Base-by-base conservation (phyloP, 2,329 filamentous ascomycete species). In the Cyphellophora attinorum region DNA sequence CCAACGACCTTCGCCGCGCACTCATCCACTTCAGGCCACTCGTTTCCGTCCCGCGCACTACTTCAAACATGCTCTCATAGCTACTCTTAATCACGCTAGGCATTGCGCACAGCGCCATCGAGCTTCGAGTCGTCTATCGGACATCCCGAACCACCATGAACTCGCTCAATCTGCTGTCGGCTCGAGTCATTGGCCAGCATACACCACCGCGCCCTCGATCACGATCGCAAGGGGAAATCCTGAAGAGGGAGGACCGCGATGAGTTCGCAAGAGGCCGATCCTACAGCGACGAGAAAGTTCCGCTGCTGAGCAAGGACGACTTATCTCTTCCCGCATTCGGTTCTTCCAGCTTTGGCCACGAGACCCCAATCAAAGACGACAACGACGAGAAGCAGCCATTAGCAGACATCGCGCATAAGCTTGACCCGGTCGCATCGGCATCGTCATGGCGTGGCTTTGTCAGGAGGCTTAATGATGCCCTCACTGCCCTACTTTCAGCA, bases 141-240 rank as follows among this genome's bases (percentile, higher is more conserved):
- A 16, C 12, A 31, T 13, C 3, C 23, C n/a, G 18, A 8, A 16
- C 12, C 34, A 17, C 30, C 28, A 95, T 95, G 89, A 95, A 95
- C 78, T 93, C 88, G 53, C 71, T 94, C 68, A 93, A 91, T 67
- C 85, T 94, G 60, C 76, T 95, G 59, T 91, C 85, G 54, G 78
- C 84, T 58, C 80, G 82, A 65, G 83, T 88, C 58, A 74, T 78
- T 55, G 72, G 74, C 54, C 68, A 67, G 55, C 69, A 71, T 45
- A 61, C 62, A 40, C 57, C 69, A 34, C 60, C 57, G 35, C 68
- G 70, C 45, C 68, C 69, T 42, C 68, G 72, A 49, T 68, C 70
- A 42, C 61, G 61, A 42, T 74, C 70, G 25, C 63, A 72, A 48
- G 64, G 64, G 48, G 66, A 68, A 42, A 54, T 59, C 37, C 51